A percentile compares a stretch with the other conserved stretches of the same genome.
phyloP scores from a whole-genome alignment of 1,139 yeast species.

The Arxiozyma slooffiae region DNA sequence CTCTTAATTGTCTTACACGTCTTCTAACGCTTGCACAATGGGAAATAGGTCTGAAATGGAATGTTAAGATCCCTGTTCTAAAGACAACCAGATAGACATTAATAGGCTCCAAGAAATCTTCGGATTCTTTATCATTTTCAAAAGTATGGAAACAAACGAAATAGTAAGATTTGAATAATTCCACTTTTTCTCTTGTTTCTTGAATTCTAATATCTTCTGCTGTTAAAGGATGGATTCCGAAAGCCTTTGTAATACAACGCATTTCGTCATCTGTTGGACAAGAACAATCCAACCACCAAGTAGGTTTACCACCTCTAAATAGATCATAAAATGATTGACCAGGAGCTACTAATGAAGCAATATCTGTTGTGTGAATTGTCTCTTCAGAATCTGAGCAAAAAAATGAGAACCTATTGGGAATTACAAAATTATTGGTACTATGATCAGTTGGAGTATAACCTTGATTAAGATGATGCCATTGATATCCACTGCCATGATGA shows the following conservation, averaged over 20 bases:
- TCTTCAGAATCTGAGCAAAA: slow-evolving; percentile 75
- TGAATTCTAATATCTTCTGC: slow-evolving; percentile 81
- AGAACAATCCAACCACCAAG: slow-evolving; percentile 72
- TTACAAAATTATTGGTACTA: slow-evolving; percentile 8
- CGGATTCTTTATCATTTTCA: slow-evolving; percentile 65
- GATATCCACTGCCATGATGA: slow-evolving; percentile 8
- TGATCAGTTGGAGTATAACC: slow-evolving; percentile 1
- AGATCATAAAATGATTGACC: slow-evolving; percentile 57
- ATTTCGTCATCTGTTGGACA: slow-evolving; percentile 64
- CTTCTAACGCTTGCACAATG: slow-evolving; percentile 85
- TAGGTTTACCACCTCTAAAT: slow-evolving; percentile 40
- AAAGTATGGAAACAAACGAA: slow-evolving; percentile 79
- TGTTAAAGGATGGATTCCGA: slow-evolving; percentile 73
- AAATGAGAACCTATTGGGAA: slow-evolving; percentile 73
- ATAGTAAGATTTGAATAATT: slow-evolving; percentile 61
- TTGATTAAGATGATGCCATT: slow-evolving; percentile 1
- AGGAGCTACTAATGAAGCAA: slow-evolving; percentile 60
- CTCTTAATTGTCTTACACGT: slow-evolving; percentile 82
- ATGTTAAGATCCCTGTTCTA: slow-evolving; percentile 71
- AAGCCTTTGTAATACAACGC: slow-evolving; percentile 56
- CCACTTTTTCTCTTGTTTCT: slow-evolving; percentile 80
- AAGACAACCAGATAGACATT: slow-evolving; percentile 84
- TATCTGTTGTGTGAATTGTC: slow-evolving; percentile 81
- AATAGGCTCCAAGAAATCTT: slow-evolving; percentile 77
- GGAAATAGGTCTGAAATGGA: slow-evolving; percentile 72